Evolutionary conservation across 768 basidiomycete genomes (phyloP), one percentile per base, ranked within the genome.

Genomic region (Hysterangium stoloniferum): DNA sequence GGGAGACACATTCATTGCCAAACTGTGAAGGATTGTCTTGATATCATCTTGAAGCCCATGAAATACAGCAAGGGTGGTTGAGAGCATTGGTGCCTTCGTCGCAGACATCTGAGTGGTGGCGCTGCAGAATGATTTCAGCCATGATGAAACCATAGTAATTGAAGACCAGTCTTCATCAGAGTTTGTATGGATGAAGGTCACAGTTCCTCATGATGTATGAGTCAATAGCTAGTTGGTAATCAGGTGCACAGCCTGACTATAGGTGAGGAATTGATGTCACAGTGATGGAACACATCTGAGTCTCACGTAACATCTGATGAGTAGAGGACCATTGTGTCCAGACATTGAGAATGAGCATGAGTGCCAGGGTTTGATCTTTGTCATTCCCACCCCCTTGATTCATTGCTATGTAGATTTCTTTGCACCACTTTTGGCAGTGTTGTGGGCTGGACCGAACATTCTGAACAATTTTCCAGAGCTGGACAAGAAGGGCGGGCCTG

Each of bases 91-190:
- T 2, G 44, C 41, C 31, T 57, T 59, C 1, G 64, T 67, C 8
- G 64, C 37, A 0, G 65, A 68, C 67, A 68, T 68, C 41, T 65
- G 55, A 0, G 60, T 62, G 3, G 66, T 68, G 12, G 68, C 67
- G 20, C 38, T 33, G 6, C 61, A 57, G 45, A 65, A 70, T n/a
- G n/a, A n/a, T n/a, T n/a, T n/a, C n/a, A 70, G 55, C 67, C 66
- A 69, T 0, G 46, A 27, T 2, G 54, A 32, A 9, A 65, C 58
- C 15, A 56, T 34, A 4, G 51, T 20, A 15, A 68, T 56, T 4
- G 58, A 45, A 2, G 29, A 34, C 68, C 67, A 70, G n/a, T 70
- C 67, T 2, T 56, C 31, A 6, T 41, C 20, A 0, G 46, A 67
- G 59, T 9, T 52, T 43, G 32, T 44, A 55, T 3, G 33, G 27